These are phyloP conservation scores for Fusarium camptoceras DNA, from an alignment of 2,329 filamentous ascomycete species.

Conservation along the genomic window DNA sequence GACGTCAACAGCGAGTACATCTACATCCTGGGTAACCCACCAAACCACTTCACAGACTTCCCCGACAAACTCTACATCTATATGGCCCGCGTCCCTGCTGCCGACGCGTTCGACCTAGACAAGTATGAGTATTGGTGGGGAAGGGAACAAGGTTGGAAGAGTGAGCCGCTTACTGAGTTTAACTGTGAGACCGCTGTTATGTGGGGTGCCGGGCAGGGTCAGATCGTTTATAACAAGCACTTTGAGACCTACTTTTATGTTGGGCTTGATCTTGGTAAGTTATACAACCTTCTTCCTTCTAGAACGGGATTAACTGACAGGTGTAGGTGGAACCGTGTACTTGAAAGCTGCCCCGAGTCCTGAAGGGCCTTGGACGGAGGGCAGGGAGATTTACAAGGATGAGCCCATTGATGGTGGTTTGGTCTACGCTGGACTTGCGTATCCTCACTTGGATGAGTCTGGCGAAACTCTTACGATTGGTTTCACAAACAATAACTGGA, in stretches of 20 bases:
- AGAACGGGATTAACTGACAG: fast-evolving
- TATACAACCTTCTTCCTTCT: fast-evolving
- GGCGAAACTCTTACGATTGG: conserved; percentile 53
- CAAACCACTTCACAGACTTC: conserved; percentile 46
- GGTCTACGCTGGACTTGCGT: conserved; percentile 54
- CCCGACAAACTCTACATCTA: conserved; percentile 50
- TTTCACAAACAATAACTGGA: conserved; percentile 56
- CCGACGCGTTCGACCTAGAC: conserved; percentile 51
- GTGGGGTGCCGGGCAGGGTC: conserved; percentile 54
- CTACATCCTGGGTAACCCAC: conserved; percentile 55
- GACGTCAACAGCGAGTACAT: conserved; percentile 55
- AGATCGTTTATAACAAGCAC: conserved; percentile 53
- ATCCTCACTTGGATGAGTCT: conserved; percentile 53
- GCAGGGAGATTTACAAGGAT: conserved; percentile 51
- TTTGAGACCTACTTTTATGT: conserved; percentile 54
- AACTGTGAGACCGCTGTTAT: conserved; percentile 53
- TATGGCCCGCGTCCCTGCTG: conserved; percentile 51
- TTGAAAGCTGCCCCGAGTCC: conserved; percentile 39
- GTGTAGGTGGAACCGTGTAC: conserved; percentile 17
- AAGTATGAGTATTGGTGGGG: conserved; percentile 59
- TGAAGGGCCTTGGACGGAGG: conserved; percentile 53
- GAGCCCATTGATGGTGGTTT: conserved; percentile 47
- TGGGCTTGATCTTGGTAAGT: conserved; percentile 42
- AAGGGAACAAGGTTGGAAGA: conserved; percentile 52
- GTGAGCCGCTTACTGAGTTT: conserved; percentile 47